Percentiles rank a stretch among this genome's conserved stretches.
Evolutionary conservation across 2,329 filamentous ascomycete species (phyloP).

Genomic region (Diaporthe ilicicola): DNA sequence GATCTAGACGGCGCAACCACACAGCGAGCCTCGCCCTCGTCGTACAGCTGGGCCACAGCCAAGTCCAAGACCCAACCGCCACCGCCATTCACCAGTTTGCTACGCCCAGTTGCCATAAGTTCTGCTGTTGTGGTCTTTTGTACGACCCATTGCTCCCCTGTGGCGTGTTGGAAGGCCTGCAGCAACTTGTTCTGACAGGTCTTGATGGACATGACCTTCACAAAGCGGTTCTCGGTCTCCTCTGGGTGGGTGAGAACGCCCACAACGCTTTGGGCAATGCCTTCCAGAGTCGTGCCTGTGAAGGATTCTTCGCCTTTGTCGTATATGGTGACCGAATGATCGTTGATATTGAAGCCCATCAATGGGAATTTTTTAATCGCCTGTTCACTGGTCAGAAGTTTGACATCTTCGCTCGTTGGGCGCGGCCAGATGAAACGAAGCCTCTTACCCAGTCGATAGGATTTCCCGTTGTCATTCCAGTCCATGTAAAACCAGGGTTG

Average conservation of each 20-base stretch:
- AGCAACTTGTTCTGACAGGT: slow-evolving; percentile 31
- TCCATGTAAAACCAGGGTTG: slow-evolving; percentile 41
- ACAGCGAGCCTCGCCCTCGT: slow-evolving; percentile 40
- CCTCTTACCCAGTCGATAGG: slow-evolving; percentile 43
- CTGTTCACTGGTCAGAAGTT: slow-evolving; percentile 12
- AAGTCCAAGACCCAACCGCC: slow-evolving; percentile 41
- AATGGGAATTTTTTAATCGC: slow-evolving; percentile 36
- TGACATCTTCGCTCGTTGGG: too few relatives aligned
- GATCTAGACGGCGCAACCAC: slow-evolving; percentile 37
- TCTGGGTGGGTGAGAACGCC: slow-evolving; percentile 57
- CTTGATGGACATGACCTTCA: slow-evolving; percentile 54
- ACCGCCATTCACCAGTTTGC: slow-evolving; percentile 36
- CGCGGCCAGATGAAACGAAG: too few relatives aligned
- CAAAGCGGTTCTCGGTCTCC: slow-evolving; percentile 60
- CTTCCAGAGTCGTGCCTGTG: slow-evolving; percentile 55
- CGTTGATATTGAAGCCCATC: slow-evolving; percentile 42
- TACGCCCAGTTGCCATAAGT: slow-evolving; percentile 28
- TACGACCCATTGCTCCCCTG: slow-evolving; percentile 38
- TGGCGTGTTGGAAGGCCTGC: slow-evolving; percentile 38
- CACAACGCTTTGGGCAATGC: slow-evolving; percentile 57
- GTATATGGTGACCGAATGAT: slow-evolving; percentile 47
- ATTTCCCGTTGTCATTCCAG: slow-evolving; percentile 42
- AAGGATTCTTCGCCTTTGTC: slow-evolving; percentile 60
- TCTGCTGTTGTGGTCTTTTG: background rate
- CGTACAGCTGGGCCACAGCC: slow-evolving; percentile 42